Evolutionary conservation across 371 early-diverging fungal genomes (phyloP).

Genomic region (Coemansia sp.): DNA sequence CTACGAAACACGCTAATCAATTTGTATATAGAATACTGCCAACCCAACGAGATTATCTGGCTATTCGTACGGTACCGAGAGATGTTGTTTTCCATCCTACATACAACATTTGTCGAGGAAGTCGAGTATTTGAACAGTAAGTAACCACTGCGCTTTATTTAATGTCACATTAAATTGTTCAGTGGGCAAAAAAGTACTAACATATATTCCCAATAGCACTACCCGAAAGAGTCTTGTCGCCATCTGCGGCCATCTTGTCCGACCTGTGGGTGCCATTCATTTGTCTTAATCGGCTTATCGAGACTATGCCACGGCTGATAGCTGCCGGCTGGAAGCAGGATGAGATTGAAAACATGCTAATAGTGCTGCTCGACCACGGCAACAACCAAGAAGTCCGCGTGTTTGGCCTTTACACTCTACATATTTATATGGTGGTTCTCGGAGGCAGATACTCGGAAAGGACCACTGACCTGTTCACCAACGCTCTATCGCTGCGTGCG

Average conservation of each 20-base stretch:
- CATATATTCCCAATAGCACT: conserved; percentile 16
- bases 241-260: conserved; percentile 6
- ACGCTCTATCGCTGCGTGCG: conserved; percentile 31
- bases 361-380: conserved; percentile 64
- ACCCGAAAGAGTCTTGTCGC: conserved; percentile 25
- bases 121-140: conserved; percentile 36
- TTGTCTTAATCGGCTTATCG: conserved; percentile 26
- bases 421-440: conserved; percentile 25
- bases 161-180: background rate
- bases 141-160: background rate
- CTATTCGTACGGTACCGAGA: conserved; percentile 26
- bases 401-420: conserved; percentile 40
- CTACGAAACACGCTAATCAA: background rate
- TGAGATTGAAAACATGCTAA: conserved; percentile 42
- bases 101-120: conserved; percentile 19
- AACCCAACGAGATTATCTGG: conserved; percentile 39
- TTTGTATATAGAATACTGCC: conserved; percentile 11
- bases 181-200: background rate
- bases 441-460: conserved; percentile 22
- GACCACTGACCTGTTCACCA: conserved; percentile 36
- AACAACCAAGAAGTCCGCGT: conserved; percentile 77
- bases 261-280: conserved; percentile 28
- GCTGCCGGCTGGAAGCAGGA: conserved; percentile 33
- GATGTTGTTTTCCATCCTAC: conserved; percentile 24
- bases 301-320: conserved; percentile 32